Percentiles rank a stretch among this genome's conserved stretches.
Conservation (phyloP, 768 basidiomycete genomes). For the Psilocybe cyanescens region DNA sequence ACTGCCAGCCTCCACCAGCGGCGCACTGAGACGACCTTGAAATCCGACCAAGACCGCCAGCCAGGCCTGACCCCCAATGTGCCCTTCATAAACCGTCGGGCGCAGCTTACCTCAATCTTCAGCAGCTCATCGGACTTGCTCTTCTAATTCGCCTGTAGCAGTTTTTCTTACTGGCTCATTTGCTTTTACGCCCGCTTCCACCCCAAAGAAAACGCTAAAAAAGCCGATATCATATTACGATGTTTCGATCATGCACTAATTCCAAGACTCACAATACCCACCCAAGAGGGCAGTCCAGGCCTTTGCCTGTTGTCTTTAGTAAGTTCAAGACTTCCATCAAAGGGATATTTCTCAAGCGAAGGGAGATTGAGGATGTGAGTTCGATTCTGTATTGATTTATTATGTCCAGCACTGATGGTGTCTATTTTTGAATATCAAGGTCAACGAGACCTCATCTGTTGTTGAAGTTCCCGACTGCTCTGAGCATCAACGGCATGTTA, state of each 20-base stretch:
- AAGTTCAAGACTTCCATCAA: neutral
- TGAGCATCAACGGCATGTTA: neutral
- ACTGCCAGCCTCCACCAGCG: slow-evolving; percentile 1
- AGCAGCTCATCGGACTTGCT: neutral
- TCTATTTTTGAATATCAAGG: neutral
- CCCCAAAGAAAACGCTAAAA: neutral
- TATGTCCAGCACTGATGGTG: slow-evolving; percentile 1
- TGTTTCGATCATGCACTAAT: neutral
- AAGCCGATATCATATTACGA: neutral
- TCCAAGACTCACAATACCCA: neutral
- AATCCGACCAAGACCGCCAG: slow-evolving; percentile 1
- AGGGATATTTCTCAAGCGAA: neutral
- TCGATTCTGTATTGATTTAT: neutral
- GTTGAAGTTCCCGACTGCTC: neutral
- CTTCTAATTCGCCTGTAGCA: neutral
- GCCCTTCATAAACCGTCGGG: neutral
- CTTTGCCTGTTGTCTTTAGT: neutral
- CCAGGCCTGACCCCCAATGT: slow-evolving; percentile 3
- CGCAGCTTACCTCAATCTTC: neutral
- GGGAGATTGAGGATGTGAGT: slow-evolving; percentile 1
- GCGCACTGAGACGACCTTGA: neutral
- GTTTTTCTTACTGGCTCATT: neutral
- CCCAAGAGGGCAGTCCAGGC: neutral
- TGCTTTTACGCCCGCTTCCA: neutral
- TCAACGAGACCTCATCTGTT: neutral